phyloP scores from a whole-genome alignment of 352 stramenopile genomes.

The Pythium volutum region DNA sequence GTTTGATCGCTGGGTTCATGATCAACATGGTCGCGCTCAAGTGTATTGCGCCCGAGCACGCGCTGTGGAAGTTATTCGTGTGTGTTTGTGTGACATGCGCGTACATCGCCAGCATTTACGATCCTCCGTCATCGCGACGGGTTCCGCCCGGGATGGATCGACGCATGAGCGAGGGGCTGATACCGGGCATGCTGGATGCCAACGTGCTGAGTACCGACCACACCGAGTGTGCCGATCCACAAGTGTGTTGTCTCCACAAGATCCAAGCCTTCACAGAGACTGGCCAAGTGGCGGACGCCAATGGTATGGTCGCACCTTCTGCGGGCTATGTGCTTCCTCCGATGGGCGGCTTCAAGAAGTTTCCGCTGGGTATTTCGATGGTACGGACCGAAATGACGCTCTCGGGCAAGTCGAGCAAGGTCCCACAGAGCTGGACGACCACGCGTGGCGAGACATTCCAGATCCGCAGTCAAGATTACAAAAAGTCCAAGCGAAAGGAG shows the following conservation, averaged over 20 bases:
- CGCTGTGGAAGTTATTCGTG: conserved; percentile 60
- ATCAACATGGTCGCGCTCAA: conserved; percentile 73
- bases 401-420: conserved; percentile 45
- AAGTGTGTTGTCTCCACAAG: conserved; percentile 56
- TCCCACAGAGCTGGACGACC: conserved; percentile 51
- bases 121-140: conserved; percentile 25
- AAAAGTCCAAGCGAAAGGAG: conserved; percentile 79
- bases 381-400: conserved; percentile 39
- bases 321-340: conserved; percentile 1
- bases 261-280: not conserved
- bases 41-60: conserved; percentile 59
- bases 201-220: conserved; percentile 29
- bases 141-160: not conserved
- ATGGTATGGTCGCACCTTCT: not conserved
- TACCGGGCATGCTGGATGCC: conserved; percentile 13
- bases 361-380: conserved; percentile 60
- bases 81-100: conserved; percentile 45
- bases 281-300: not conserved
- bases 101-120: conserved; percentile 57
- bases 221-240: conserved; percentile 36
- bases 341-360: conserved; percentile 34
- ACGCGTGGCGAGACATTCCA: conserved; percentile 60
- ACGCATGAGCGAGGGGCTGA: conserved; percentile 7
- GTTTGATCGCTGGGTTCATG: conserved; percentile 72
- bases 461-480: conserved; percentile 77